phyloP scores from a whole-genome alignment of 257 asterid species.

The Fraxinus pennsylvanica region DNA sequence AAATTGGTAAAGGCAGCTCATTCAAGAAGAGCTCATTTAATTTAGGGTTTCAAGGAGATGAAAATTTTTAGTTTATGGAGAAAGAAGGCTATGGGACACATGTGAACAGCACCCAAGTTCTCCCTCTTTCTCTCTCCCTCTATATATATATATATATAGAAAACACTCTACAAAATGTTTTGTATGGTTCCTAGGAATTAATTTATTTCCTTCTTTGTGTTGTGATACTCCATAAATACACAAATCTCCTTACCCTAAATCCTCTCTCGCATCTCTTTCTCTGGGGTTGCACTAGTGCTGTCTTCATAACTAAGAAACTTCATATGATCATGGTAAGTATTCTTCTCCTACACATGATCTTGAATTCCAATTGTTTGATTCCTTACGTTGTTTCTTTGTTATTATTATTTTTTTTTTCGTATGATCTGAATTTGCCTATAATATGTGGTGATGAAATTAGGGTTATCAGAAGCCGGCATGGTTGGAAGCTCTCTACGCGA shows the following conservation, averaged over 20 bases:
- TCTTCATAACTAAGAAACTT: slow-evolving; percentile 13
- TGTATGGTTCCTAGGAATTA: too few relatives aligned
- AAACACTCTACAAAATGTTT: too few relatives aligned
- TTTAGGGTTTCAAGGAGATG: slow-evolving; percentile 66
- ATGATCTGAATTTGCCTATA: slow-evolving; percentile 26
- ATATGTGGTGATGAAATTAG: slow-evolving; percentile 22
- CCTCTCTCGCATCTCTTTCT: slow-evolving; percentile 39
- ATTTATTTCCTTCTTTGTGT: slow-evolving; percentile 29
- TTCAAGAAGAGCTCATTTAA: slow-evolving; percentile 44
- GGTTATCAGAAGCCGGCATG: slow-evolving; percentile 72
- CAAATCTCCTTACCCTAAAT: slow-evolving; percentile 38
- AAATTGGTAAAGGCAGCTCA: slow-evolving; percentile 32
- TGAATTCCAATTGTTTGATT: background rate
- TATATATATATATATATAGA: background rate
- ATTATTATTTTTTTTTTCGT: too few relatives aligned
- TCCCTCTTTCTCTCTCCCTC: slow-evolving; percentile 50
- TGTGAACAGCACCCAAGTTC: slow-evolving; percentile 87
- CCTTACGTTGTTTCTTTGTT: background rate
- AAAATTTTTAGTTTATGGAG: slow-evolving; percentile 33
- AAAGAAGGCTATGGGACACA: slow-evolving; percentile 50
- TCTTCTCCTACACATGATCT: background rate
- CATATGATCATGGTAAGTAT: slow-evolving; percentile 52
- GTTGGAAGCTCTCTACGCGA: slow-evolving; percentile 69
- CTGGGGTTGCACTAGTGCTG: slow-evolving; percentile 15
- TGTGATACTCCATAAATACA: slow-evolving; percentile 54